Percentiles rank a stretch among this genome's conserved stretches.
Conservation (phyloP, 352 stramenopile species). For the Halophytophthora batemanensis region DNA sequence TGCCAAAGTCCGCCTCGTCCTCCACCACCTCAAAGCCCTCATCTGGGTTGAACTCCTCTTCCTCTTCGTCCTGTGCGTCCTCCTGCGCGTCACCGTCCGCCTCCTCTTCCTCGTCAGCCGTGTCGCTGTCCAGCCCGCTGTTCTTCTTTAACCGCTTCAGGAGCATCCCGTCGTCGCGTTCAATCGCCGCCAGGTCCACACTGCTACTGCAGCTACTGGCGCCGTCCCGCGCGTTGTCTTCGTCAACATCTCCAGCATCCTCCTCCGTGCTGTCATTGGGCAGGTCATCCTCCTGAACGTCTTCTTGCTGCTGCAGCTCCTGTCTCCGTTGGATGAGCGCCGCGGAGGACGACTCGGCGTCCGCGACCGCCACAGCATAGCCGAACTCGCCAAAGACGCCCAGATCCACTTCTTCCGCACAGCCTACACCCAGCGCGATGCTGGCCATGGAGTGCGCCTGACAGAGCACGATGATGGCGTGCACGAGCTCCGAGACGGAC, state of each 20-base stretch:
- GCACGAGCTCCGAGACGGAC: constrained; percentile 84
- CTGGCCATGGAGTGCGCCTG: constrained; percentile 81
- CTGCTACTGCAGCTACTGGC: constrained; percentile 55
- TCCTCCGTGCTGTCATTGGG: constrained; percentile 7
- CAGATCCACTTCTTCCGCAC: constrained; percentile 74
- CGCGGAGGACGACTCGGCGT: constrained; percentile 16
- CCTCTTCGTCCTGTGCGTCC: constrained; percentile 22
- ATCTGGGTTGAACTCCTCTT: constrained; percentile 24
- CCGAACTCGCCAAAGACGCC: constrained; percentile 63
- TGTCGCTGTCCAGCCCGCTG: constrained; percentile 53
- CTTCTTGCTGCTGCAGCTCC: constrained; percentile 5
- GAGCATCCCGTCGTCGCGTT: constrained; percentile 69
- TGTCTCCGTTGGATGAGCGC: too few species aligned
- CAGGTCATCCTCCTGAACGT: constrained; percentile 26
- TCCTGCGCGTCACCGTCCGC: constrained; percentile 22
- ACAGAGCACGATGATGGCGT: constrained; percentile 84
- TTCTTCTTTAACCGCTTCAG: constrained; percentile 65
- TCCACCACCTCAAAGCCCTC: constrained; percentile 57
- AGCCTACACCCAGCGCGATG: constrained; percentile 74
- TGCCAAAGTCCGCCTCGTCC: constrained; percentile 43
- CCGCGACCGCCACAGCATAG: constrained; percentile 38
- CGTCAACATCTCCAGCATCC: constrained; percentile 1
- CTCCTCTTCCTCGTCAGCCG: constrained; percentile 57
- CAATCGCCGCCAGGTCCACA: constrained; percentile 66
- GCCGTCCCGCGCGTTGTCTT: constrained; percentile 10